Conservation (phyloP, 2,329 filamentous ascomycete species). For the Verticillium albo-atrum region DNA sequence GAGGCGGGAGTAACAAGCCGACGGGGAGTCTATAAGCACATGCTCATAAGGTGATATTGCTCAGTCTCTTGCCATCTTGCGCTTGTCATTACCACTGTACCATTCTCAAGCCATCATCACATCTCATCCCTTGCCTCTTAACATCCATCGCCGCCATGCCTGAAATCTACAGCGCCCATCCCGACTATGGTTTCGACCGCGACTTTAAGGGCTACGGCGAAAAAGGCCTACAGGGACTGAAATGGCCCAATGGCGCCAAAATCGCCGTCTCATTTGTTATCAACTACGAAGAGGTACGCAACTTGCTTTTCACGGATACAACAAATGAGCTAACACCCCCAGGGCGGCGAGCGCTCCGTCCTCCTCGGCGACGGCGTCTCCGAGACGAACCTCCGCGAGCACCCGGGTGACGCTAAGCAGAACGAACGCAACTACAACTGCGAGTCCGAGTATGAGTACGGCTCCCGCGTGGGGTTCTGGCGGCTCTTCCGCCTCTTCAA, state of each 20-base stretch:
- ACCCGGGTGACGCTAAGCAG: slow-evolving; percentile 26
- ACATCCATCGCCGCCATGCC: slow-evolving; percentile 15
- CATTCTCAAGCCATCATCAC: background rate
- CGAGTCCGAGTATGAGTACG: slow-evolving; percentile 48
- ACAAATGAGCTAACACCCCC: background rate
- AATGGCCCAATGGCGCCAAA: slow-evolving; percentile 35
- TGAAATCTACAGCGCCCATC: slow-evolving; percentile 20
- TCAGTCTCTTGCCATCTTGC: background rate
- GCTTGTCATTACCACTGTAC: background rate
- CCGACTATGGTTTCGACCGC: slow-evolving; percentile 23
- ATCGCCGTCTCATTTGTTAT: slow-evolving; percentile 41
- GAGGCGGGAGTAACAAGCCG: background rate
- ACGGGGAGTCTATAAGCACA: background rate
- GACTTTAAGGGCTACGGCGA: slow-evolving; percentile 35
- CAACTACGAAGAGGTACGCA: slow-evolving; percentile 36
- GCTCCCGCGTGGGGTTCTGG: slow-evolving; percentile 44
- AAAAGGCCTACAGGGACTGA: slow-evolving; percentile 23
- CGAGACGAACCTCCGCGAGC: slow-evolving; percentile 34
- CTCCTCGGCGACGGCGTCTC: slow-evolving; percentile 30
- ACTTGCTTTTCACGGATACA: too few relatives aligned
- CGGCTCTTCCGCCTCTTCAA: slow-evolving; percentile 44
- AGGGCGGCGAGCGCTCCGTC: slow-evolving; percentile 30
- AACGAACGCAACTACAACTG: slow-evolving; percentile 40
- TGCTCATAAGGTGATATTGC: background rate
- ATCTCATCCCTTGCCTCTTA: background rate